phyloP scores from a whole-genome alignment of 2,329 filamentous ascomycete species.

The Seiridium cupressi region DNA sequence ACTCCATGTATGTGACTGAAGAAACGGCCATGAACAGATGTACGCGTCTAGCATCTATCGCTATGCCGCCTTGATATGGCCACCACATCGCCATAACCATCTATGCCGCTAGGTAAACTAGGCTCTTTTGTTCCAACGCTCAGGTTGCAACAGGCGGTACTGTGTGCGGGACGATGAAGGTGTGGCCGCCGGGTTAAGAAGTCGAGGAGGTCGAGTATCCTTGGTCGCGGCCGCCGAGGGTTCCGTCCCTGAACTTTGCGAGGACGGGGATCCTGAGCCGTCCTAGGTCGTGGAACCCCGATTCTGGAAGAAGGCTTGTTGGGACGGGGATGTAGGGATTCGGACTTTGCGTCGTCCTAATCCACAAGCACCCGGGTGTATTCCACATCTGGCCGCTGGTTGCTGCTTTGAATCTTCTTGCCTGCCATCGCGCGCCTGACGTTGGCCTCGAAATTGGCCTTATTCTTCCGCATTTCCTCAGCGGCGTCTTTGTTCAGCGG shows the following conservation, averaged over 20 bases:
- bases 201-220: not conserved
- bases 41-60: not conserved
- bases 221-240: not conserved
- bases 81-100: not conserved
- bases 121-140: not conserved
- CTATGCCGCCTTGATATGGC: not conserved
- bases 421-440: constrained; percentile 83
- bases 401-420: constrained; percentile 58
- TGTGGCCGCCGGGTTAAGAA: not conserved
- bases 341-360: not conserved
- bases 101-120: not conserved
- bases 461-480: constrained; percentile 81
- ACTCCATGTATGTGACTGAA: not conserved
- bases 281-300: not conserved
- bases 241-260: not conserved
- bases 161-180: not conserved
- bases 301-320: not conserved
- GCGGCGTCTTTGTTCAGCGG: constrained; percentile 98
- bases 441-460: constrained; percentile 89
- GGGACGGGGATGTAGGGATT: not conserved
- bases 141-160: no score
- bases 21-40: not conserved
- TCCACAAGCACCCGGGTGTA: constrained; percentile 81
- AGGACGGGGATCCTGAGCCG: not conserved
- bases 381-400: constrained; percentile 41